phyloP scores from a whole-genome alignment of 192 early-diverging fungal genomes.

The Coemansia sp. region DNA sequence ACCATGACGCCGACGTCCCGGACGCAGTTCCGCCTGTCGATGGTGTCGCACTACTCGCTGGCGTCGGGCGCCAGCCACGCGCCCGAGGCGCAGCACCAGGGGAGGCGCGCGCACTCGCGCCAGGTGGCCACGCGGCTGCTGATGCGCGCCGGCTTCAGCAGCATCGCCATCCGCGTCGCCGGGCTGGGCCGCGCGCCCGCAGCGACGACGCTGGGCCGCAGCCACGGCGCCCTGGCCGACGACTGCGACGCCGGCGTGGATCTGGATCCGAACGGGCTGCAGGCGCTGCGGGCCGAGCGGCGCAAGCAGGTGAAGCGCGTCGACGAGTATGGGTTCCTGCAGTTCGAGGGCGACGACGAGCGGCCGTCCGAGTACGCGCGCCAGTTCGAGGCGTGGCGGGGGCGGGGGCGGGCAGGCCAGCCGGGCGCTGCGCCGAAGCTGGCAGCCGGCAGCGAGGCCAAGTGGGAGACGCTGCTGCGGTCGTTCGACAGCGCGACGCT shows the following conservation, averaged over 20 bases:
- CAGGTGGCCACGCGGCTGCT: conserved; percentile 46
- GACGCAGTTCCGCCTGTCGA: conserved; percentile 19
- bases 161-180: conserved; percentile 48
- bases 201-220: not conserved
- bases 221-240: not conserved
- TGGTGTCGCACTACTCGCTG: conserved; percentile 27
- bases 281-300: conserved; percentile 29
- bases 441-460: conserved; percentile 24
- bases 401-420: conserved; percentile 5
- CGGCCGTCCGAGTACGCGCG: conserved; percentile 23
- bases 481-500: conserved; percentile 36
- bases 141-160: conserved; percentile 49
- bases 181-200: conserved; percentile 7
- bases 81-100: conserved; percentile 4
- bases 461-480: conserved; percentile 38
- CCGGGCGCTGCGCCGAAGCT: no score
- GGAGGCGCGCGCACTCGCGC: conserved; percentile 7
- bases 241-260: conserved; percentile 16
- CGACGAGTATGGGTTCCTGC: conserved; percentile 45
- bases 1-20: not conserved
- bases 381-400: conserved; percentile 35
- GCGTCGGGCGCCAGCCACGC: conserved; percentile 9
- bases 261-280: conserved; percentile 41
- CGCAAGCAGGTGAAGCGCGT: conserved; percentile 46
- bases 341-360: conserved; percentile 36